phyloP scores from a whole-genome alignment of 2,329 filamentous ascomycete species.

The Hypoxylon sp. region DNA sequence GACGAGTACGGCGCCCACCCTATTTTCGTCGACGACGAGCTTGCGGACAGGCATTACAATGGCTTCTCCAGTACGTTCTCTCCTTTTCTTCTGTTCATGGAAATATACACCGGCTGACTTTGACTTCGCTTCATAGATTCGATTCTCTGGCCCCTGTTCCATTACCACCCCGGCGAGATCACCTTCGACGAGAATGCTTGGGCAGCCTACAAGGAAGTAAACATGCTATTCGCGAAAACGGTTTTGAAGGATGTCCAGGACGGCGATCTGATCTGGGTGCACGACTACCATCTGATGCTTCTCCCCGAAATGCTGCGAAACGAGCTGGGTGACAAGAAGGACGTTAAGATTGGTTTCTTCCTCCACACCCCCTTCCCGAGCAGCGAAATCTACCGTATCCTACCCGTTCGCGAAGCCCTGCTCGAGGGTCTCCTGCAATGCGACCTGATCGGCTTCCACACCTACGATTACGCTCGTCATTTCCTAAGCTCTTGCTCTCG shows the following conservation, averaged over 20 bases:
- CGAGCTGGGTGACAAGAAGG: slow-evolving; percentile 83
- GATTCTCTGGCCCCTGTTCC: slow-evolving; percentile 98
- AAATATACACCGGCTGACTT: slow-evolving; percentile 13
- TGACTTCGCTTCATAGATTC: slow-evolving; percentile 70
- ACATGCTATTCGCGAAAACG: slow-evolving; percentile 89
- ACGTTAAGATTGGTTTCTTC: slow-evolving; percentile 98
- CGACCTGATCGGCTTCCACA: slow-evolving; percentile 97
- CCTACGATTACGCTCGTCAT: slow-evolving; percentile 98
- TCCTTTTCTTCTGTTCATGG: slow-evolving; percentile 11
- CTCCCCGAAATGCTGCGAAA: slow-evolving; percentile 95
- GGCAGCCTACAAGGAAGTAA: slow-evolving; percentile 93
- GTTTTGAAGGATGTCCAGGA: slow-evolving; percentile 90
- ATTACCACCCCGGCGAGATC: slow-evolving; percentile 98
- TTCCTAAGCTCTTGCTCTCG: slow-evolving; percentile 97
- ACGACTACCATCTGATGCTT: slow-evolving; percentile 98
- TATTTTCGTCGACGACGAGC: slow-evolving; percentile 91
- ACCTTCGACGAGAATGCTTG: slow-evolving; percentile 96
- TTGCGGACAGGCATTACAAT: slow-evolving; percentile 96
- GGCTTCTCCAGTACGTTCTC: slow-evolving; percentile 86
- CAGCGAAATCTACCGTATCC: slow-evolving; percentile 95
- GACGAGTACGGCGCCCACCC: slow-evolving; percentile 91
- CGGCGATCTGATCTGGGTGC: slow-evolving; percentile 96
- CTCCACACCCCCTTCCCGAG: slow-evolving; percentile 97
- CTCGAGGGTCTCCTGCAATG: slow-evolving; percentile 90
- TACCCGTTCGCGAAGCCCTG: slow-evolving; percentile 91